These are phyloP conservation scores for Leccinum aurantiacum DNA, from an alignment of 768 basidiomycete species.

Conservation along the genomic window DNA sequence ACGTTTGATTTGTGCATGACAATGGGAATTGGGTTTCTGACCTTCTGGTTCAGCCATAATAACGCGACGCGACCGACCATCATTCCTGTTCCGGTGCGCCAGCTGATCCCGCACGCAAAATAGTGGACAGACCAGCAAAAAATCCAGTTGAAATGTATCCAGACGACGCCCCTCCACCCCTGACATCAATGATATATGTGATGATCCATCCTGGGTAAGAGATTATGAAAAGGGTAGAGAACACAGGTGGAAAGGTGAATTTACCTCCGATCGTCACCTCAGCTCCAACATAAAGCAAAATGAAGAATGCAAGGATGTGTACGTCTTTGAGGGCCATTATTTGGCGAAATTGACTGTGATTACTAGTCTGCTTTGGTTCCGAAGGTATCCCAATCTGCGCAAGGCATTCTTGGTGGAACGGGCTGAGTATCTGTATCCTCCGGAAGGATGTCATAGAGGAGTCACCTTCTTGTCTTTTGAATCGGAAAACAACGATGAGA, in stretches of 20 bases:
- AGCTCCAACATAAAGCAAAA: conserved; percentile 49
- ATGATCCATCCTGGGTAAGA: conserved; percentile 59
- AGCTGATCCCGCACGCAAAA: not conserved
- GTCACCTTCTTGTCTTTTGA: conserved; percentile 66
- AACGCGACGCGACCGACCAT: conserved; percentile 31
- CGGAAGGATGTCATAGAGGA: not conserved
- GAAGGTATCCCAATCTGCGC: conserved; percentile 34
- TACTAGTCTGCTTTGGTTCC: conserved; percentile 20
- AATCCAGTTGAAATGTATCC: conserved; percentile 50
- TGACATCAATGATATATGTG: conserved; percentile 48
- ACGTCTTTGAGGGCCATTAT: conserved; percentile 44
- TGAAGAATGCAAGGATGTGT: conserved; percentile 46
- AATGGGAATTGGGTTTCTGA: not conserved
- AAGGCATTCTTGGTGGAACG: conserved; percentile 34
- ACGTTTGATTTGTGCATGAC: not conserved
- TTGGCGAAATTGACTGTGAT: conserved; percentile 46
- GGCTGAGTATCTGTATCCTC: not conserved
- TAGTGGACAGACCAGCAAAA: conserved; percentile 23
- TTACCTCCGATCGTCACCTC: conserved; percentile 53
- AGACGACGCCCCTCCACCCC: conserved; percentile 43
- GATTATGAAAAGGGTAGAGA: not conserved
- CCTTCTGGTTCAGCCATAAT: conserved; percentile 31
- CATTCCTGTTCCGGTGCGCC: conserved; percentile 17
- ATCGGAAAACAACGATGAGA: conserved; percentile 57
- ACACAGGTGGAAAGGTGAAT: not conserved